Evolutionary conservation across 169 alveolate species (phyloP).

Genomic region (Cryptosporidium ubiquitum): DNA sequence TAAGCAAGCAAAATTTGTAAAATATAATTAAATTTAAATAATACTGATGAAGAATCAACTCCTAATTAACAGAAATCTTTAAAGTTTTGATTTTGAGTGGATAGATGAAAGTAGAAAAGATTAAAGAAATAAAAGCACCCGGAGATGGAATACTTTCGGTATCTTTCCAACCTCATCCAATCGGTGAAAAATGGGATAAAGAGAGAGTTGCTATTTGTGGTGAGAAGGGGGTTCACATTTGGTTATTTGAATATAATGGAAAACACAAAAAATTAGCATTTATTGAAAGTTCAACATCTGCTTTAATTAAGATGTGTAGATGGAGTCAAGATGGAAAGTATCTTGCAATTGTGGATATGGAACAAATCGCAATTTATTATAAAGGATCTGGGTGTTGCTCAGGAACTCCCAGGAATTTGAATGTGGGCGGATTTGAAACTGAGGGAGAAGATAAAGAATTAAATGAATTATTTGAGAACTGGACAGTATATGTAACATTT

Average conservation of each 20-base stretch:
- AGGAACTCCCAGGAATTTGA: not conserved
- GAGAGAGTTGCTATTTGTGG: slow-evolving; percentile 70
- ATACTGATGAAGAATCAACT: not conserved
- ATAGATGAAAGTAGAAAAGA: slow-evolving; percentile 60
- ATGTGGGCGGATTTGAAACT: not conserved
- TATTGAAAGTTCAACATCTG: slow-evolving; percentile 54
- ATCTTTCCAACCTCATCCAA: slow-evolving; percentile 70
- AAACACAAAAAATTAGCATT: slow-evolving; percentile 44
- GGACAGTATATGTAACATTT: slow-evolving; percentile 52
- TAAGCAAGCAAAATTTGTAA: not conserved
- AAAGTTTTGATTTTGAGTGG: not conserved
- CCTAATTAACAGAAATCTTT: not conserved
- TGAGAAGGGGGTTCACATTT: slow-evolving; percentile 54
- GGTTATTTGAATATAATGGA: slow-evolving; percentile 67
- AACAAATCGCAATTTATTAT: slow-evolving; percentile 44
- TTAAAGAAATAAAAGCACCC: slow-evolving; percentile 54
- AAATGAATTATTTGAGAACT: slow-evolving; percentile 29
- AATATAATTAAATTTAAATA: not conserved
- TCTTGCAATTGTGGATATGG: slow-evolving; percentile 70
- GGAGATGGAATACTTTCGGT: slow-evolving; percentile 66
- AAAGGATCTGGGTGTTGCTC: not conserved
- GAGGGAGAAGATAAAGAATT: not conserved
- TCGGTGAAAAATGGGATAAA: slow-evolving; percentile 37
- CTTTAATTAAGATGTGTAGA: slow-evolving; percentile 55
- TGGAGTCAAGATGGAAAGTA: slow-evolving; percentile 71